Conservation (phyloP, 139 green algal genomes). For the Chlamydomonas applanata region DNA sequence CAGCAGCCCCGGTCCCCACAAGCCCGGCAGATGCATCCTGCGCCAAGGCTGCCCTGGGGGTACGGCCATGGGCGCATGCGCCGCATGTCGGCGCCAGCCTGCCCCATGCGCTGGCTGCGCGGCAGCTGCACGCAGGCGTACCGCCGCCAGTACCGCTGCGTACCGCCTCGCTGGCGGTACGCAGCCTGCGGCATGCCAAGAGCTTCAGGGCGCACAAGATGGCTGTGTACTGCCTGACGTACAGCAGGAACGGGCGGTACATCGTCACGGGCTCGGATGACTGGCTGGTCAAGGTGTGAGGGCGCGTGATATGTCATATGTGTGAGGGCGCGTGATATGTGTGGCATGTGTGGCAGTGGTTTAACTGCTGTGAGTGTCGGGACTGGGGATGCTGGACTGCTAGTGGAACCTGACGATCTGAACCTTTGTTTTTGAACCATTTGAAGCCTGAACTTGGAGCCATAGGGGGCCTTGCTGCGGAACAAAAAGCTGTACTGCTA, state of each 20-base stretch:
- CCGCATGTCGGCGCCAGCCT: background rate
- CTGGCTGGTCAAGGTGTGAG: slow-evolving; percentile 72
- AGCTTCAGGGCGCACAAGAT: slow-evolving; percentile 70
- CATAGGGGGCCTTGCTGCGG: too few relatives aligned
- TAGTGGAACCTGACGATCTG: too few relatives aligned
- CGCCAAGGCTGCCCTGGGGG: background rate
- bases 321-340: too few relatives aligned
- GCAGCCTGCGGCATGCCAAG: slow-evolving; percentile 40
- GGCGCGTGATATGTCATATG: too few relatives aligned
- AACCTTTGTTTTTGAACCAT: too few relatives aligned
- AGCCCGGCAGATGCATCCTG: background rate
- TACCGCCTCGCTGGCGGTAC: background rate
- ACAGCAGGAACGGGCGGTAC: slow-evolving; percentile 45
- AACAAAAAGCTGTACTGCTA: too few relatives aligned
- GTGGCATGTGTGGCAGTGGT: too few relatives aligned
- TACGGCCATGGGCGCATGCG: background rate
- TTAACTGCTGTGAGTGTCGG: too few relatives aligned
- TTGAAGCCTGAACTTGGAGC: too few relatives aligned
- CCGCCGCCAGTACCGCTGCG: background rate
- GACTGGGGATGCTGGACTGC: too few relatives aligned
- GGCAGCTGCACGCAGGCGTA: background rate
- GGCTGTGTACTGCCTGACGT: slow-evolving; percentile 72
- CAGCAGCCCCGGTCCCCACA: background rate
- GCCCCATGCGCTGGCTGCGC: background rate
- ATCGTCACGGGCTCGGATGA: slow-evolving; percentile 85